Conservation (phyloP, 208 protist species). For the Trypanosoma mega region DNA sequence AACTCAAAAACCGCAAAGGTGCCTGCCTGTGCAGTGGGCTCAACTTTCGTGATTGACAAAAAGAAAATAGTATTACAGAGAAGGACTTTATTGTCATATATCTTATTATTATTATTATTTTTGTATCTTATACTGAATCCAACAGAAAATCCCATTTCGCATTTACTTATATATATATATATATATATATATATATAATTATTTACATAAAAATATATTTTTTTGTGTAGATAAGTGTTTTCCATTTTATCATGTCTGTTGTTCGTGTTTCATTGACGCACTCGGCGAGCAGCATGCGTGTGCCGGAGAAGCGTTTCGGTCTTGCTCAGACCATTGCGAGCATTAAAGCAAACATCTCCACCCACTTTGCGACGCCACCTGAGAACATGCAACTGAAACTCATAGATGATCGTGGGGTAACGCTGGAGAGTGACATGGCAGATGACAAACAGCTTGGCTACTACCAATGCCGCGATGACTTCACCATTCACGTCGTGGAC, state of each 20-base stretch:
- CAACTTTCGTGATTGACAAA: too few species aligned
- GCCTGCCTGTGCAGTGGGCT: too few species aligned
- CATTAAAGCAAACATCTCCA: slow-evolving; percentile 79
- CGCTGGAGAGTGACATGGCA: slow-evolving; percentile 55
- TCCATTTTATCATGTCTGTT: slow-evolving; percentile 66
- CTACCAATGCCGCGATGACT: slow-evolving; percentile 82
- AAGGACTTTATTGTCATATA: background rate
- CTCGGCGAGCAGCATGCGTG: slow-evolving; percentile 62
- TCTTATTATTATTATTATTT: too few species aligned
- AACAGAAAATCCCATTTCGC: too few species aligned
- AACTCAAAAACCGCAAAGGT: too few species aligned
- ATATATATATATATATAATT: slow-evolving; percentile 14
- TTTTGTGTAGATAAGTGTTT: background rate
- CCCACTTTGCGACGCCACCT: slow-evolving; percentile 76
- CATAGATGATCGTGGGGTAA: slow-evolving; percentile 65
- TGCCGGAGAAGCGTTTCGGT: slow-evolving; percentile 89
- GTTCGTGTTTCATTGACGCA: slow-evolving; percentile 84
- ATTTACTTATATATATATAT: too few species aligned
- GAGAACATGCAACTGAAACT: slow-evolving; percentile 78
- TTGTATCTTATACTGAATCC: too few species aligned
- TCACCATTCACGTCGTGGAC: slow-evolving; percentile 89
- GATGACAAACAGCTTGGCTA: slow-evolving; percentile 81
- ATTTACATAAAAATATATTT: background rate
- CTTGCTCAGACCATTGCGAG: slow-evolving; percentile 71
- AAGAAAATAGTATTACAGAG: too few species aligned